A percentile compares a stretch with the other conserved stretches of the same genome.
These are phyloP conservation scores for Mycothermus thermophilus DNA, from an alignment of 495 filamentous ascomycete species.

Conservation along the genomic window DNA sequence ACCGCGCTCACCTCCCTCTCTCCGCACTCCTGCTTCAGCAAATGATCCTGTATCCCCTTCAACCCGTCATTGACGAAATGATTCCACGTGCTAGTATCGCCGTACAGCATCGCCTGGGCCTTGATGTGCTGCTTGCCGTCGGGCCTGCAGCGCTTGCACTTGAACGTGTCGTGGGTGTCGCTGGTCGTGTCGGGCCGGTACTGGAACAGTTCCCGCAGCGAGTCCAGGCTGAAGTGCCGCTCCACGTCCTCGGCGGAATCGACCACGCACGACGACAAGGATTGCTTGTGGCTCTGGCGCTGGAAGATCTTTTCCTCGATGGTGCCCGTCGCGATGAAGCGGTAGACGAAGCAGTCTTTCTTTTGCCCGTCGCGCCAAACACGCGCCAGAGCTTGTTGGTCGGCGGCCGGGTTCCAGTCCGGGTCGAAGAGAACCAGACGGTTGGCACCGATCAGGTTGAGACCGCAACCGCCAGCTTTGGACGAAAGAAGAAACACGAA, in stretches of 20 bases:
- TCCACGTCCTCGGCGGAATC: constrained; percentile 95
- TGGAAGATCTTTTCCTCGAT: constrained; percentile 99
- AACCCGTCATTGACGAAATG: constrained; percentile 78
- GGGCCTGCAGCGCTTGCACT: constrained; percentile 86
- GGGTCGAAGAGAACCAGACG: constrained; percentile 94
- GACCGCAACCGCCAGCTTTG: constrained; percentile 91
- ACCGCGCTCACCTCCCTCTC: constrained; percentile 78
- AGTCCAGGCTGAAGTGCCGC: constrained; percentile 84
- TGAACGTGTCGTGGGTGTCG: constrained; percentile 98
- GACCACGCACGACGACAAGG: constrained; percentile 91
- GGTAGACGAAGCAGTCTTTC: constrained; percentile 98
- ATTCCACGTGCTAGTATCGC: constrained; percentile 98
- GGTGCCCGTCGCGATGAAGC: constrained; percentile 93
- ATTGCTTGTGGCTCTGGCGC: constrained; percentile 95
- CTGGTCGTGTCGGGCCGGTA: constrained; percentile 71
- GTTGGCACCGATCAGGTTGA: constrained; percentile 96
- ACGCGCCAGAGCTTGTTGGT: constrained; percentile 92
- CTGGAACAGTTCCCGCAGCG: constrained; percentile 81
- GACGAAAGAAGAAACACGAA: constrained; percentile 93
- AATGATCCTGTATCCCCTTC: constrained; percentile 73
- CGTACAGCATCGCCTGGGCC: constrained; percentile 87
- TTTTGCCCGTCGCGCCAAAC: constrained; percentile 99
- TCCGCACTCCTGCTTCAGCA: constrained; percentile 74
- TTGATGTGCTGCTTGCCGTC: constrained; percentile 79
- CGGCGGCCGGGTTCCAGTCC: constrained; percentile 97